phyloP scores from a whole-genome alignment of 108 stramenopile species.

The Pseudonitzschia delicatissima region DNA sequence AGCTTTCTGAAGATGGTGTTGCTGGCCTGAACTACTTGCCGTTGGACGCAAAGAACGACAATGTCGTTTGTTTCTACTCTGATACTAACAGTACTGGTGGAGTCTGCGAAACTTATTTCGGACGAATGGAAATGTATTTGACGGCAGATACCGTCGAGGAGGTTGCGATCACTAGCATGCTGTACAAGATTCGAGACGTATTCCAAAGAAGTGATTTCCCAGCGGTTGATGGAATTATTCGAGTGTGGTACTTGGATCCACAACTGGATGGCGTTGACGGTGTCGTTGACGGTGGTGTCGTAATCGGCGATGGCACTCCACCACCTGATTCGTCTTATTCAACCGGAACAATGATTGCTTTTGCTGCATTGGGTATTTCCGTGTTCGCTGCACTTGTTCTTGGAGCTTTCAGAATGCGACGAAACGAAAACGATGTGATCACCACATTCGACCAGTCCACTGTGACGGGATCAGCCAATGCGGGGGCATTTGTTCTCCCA shows the following conservation, averaged over 20 bases:
- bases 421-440: constrained; percentile 2
- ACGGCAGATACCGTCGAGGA: constrained; percentile 7
- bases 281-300: neutral
- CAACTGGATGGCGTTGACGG: neutral
- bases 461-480: neutral
- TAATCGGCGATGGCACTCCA: neutral
- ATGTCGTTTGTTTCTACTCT: constrained; percentile 1
- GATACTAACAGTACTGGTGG: constrained; percentile 4
- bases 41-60: constrained; percentile 11
- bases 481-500: constrained; percentile 5
- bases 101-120: constrained; percentile 15
- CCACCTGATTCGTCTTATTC: neutral
- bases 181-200: constrained; percentile 11
- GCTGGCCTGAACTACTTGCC: constrained; percentile 32
- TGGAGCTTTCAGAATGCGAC: constrained; percentile 16
- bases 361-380: constrained; percentile 14
- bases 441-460: constrained; percentile 5
- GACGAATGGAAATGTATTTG: constrained; percentile 24
- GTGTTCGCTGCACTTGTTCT: constrained; percentile 14
- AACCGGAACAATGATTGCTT: constrained; percentile 3
- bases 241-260: constrained; percentile 15
- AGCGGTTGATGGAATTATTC: neutral
- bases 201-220: constrained; percentile 21
- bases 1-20: constrained; percentile 14
- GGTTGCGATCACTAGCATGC: constrained; percentile 12